phyloP scores from a whole-genome alignment of 139 green algal species.

The Ettlia oleoabundans region DNA sequence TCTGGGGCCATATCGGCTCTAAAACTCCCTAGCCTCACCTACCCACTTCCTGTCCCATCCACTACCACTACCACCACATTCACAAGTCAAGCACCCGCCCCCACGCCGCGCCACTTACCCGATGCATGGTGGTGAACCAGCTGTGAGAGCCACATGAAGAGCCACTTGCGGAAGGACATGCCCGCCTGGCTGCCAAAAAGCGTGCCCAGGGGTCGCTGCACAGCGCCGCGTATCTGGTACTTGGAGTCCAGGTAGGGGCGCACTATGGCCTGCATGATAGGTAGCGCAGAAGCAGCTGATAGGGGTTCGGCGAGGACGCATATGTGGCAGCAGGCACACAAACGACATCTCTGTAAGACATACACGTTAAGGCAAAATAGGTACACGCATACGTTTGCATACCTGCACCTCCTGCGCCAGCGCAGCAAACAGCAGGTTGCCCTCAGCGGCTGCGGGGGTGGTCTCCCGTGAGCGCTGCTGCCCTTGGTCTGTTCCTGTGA shows the following conservation, averaged over 20 bases:
- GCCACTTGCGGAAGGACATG: slow-evolving; percentile 76
- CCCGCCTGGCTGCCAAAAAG: slow-evolving; percentile 32
- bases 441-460: slow-evolving; percentile 4
- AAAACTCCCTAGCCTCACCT: too few relatives aligned
- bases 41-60: too few relatives aligned
- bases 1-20: too few relatives aligned
- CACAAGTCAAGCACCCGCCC: neutral
- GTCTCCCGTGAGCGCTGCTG: neutral
- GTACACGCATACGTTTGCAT: too few relatives aligned
- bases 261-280: slow-evolving; percentile 57
- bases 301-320: too few relatives aligned
- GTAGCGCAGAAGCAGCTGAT: too few relatives aligned
- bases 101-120: neutral
- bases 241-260: slow-evolving; percentile 63
- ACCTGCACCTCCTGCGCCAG: slow-evolving; percentile 63
- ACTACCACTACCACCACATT: too few relatives aligned
- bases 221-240: slow-evolving; percentile 21
- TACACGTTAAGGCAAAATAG: too few relatives aligned
- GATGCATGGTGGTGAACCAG: slow-evolving; percentile 55
- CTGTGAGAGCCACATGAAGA: slow-evolving; percentile 75
- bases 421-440: slow-evolving; percentile 65
- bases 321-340: too few relatives aligned
- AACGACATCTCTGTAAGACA: too few relatives aligned
- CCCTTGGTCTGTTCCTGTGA: neutral
- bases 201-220: neutral